phyloP scores from a whole-genome alignment of 2,329 filamentous ascomycete species.

The Ramularia collo-cygni region DNA sequence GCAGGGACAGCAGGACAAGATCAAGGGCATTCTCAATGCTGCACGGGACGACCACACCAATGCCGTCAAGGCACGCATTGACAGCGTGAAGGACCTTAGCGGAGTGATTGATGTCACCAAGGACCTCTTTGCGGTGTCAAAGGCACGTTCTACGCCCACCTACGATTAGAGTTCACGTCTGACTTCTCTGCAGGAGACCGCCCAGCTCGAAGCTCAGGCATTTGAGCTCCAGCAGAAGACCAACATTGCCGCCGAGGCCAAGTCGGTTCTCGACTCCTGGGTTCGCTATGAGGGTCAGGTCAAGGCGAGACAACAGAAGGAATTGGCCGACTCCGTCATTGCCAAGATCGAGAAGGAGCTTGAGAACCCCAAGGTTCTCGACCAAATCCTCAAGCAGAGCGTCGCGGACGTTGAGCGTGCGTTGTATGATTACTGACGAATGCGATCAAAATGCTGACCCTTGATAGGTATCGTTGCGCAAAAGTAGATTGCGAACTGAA shows the following conservation, averaged over 20 bases:
- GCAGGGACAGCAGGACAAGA: slow-evolving; percentile 78
- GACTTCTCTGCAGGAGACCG: slow-evolving; percentile 71
- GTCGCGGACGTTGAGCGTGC: slow-evolving; percentile 92
- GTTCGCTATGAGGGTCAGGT: slow-evolving; percentile 97
- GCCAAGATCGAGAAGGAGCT: slow-evolving; percentile 98
- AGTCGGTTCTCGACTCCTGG: slow-evolving; percentile 94
- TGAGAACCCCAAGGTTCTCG: slow-evolving; percentile 91
- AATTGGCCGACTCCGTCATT: slow-evolving; percentile 88
- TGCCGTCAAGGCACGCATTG: slow-evolving; percentile 90
- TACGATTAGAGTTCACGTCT: slow-evolving; percentile 3
- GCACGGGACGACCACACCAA: slow-evolving; percentile 91
- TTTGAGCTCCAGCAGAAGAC: slow-evolving; percentile 97
- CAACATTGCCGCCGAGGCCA: slow-evolving; percentile 84
- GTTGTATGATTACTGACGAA: slow-evolving; percentile 25
- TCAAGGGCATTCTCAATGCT: slow-evolving; percentile 90
- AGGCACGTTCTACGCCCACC: slow-evolving; percentile 52
- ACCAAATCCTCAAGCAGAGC: slow-evolving; percentile 97
- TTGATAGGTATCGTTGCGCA: slow-evolving; percentile 21
- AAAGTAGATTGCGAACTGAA: slow-evolving; percentile 14
- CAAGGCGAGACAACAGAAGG: slow-evolving; percentile 96
- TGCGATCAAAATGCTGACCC: slow-evolving; percentile 5
- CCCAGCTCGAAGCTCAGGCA: slow-evolving; percentile 87
- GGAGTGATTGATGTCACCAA: slow-evolving; percentile 96
- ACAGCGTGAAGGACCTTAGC: slow-evolving; percentile 88
- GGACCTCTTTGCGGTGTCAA: slow-evolving; percentile 93